These are phyloP conservation scores for Colletotrichum brevisporum DNA, from an alignment of 2,329 filamentous ascomycete species.

Conservation along the genomic window DNA sequence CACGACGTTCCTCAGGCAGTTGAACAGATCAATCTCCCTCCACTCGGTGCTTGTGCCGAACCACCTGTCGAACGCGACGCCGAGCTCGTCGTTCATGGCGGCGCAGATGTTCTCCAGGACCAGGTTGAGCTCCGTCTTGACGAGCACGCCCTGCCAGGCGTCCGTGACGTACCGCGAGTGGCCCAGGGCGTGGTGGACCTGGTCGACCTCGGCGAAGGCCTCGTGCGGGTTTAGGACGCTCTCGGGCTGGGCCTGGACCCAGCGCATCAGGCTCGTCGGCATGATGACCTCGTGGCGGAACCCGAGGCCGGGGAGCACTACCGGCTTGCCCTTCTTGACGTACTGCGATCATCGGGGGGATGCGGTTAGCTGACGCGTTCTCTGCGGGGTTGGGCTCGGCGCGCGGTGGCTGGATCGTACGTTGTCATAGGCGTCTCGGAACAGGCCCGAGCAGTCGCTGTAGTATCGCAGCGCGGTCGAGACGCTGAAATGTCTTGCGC, in stretches of 20 bases:
- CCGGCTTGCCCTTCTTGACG: constrained; percentile 56
- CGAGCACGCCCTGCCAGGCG: constrained; percentile 52
- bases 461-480: constrained; percentile 48
- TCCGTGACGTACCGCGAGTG: constrained; percentile 50
- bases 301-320: constrained; percentile 57
- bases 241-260: constrained; percentile 57
- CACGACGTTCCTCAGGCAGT: constrained; percentile 47
- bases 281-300: constrained; percentile 58
- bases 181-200: constrained; percentile 55
- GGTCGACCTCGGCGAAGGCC: constrained; percentile 56
- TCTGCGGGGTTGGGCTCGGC: background rate
- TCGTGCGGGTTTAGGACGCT: constrained; percentile 49
- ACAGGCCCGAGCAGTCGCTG: constrained; percentile 48
- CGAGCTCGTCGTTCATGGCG: constrained; percentile 53
- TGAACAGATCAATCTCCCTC: constrained; percentile 50
- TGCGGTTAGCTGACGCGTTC: background rate
- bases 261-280: constrained; percentile 56
- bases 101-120: constrained; percentile 52
- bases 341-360: constrained; percentile 48
- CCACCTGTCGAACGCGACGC: constrained; percentile 50
- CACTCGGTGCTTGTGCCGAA: constrained; percentile 53
- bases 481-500: constrained; percentile 46
- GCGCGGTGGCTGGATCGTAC: constrained; percentile 36
- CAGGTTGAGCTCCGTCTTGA: constrained; percentile 54
- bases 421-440: constrained; percentile 49